Conservation (phyloP, 257 asterid genomes). For the Solanum bulbocastanum region DNA sequence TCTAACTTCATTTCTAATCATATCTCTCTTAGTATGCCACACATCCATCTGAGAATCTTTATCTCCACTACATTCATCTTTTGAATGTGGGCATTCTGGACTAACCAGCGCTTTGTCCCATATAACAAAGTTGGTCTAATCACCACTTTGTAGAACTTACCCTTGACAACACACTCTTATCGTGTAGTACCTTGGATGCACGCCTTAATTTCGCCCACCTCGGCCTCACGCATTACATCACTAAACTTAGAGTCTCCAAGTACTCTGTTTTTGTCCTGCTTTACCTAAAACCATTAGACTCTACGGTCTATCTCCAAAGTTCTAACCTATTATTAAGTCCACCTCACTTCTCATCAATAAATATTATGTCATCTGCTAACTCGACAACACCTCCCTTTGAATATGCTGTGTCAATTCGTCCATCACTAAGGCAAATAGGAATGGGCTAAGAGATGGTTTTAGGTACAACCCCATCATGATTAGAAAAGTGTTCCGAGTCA, state of each 20-base stretch:
- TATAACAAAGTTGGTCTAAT: background rate
- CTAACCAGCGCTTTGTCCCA: background rate
- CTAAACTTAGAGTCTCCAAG: background rate
- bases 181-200: background rate
- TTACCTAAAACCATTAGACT: background rate
- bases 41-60: background rate
- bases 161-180: background rate
- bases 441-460: background rate
- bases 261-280: background rate
- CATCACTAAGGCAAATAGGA: background rate
- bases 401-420: background rate
- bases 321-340: background rate
- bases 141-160: background rate
- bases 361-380: background rate
- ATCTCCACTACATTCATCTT: background rate
- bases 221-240: background rate
- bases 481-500: background rate
- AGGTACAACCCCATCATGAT: background rate
- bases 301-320: background rate
- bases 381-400: background rate
- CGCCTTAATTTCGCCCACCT: background rate
- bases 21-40: background rate
- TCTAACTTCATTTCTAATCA: background rate
- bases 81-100: background rate
- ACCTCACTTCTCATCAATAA: background rate